Evolutionary conservation across 345 rosid species (phyloP).

Genomic region (Microcos paniculata): DNA sequence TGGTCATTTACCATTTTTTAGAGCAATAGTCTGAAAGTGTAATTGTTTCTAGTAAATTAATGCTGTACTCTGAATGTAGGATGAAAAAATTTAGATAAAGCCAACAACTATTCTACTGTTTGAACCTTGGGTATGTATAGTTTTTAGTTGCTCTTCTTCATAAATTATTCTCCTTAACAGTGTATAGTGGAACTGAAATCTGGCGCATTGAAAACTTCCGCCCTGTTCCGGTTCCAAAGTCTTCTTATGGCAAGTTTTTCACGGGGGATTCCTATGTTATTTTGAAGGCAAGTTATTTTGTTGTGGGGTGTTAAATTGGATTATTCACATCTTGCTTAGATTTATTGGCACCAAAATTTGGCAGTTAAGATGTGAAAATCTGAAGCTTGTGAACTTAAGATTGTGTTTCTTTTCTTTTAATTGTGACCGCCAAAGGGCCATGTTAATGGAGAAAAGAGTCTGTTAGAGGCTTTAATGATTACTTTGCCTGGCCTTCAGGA

Average conservation of each 20-base stretch:
- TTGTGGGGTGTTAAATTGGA: background rate
- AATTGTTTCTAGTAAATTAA: background rate
- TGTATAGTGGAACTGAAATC: conserved; percentile 78
- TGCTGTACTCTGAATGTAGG: background rate
- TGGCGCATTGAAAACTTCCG: conserved; percentile 94
- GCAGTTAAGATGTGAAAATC: background rate
- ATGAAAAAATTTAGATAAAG: background rate
- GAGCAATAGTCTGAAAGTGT: background rate
- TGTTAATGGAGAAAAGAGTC: background rate
- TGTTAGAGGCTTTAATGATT: background rate
- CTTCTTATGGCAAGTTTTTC: conserved; percentile 85
- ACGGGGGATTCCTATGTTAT: conserved; percentile 93
- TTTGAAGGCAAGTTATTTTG: conserved; percentile 60
- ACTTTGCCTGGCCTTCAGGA: background rate
- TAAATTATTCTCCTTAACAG: conserved; percentile 48
- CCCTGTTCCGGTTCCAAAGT: conserved; percentile 65
- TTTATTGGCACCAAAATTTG: background rate
- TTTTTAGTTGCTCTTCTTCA: conserved; percentile 7
- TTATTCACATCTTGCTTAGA: background rate
- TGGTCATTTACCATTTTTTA: background rate
- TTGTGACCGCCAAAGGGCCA: background rate
- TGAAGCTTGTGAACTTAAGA: background rate
- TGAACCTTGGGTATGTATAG: conserved; percentile 7
- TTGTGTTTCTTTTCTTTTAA: background rate
- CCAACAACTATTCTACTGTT: background rate